These are phyloP conservation scores for Colletotrichum godetiae DNA, from an alignment of 2,329 filamentous ascomycete genomes.

Conservation along the genomic window DNA sequence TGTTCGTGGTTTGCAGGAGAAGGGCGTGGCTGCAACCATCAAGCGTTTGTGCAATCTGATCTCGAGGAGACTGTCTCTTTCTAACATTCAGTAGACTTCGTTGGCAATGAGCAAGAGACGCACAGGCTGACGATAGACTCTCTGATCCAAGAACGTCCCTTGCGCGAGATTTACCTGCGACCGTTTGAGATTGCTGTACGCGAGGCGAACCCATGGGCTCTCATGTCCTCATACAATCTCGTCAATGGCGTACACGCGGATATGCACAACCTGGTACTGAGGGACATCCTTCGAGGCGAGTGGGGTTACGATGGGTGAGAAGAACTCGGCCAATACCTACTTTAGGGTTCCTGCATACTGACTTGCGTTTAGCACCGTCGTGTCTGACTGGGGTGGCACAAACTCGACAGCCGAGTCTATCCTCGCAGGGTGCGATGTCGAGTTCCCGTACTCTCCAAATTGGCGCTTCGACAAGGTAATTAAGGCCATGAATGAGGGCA, in stretches of 20 bases:
- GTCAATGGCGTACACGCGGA: conserved; percentile 73
- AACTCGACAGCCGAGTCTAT: conserved; percentile 68
- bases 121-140: conserved; percentile 73
- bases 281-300: conserved; percentile 68
- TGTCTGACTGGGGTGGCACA: conserved; percentile 69
- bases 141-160: conserved; percentile 70
- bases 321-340: background rate
- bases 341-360: background rate
- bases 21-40: conserved; percentile 79
- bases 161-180: conserved; percentile 78
- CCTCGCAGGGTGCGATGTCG: conserved; percentile 66
- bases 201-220: conserved; percentile 75
- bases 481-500: conserved; percentile 60
- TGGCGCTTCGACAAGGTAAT: conserved; percentile 69
- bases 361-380: conserved; percentile 56
- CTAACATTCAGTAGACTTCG: conserved; percentile 61
- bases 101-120: conserved; percentile 80
- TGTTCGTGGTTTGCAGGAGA: conserved; percentile 78
- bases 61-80: background rate
- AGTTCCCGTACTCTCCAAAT: conserved; percentile 67
- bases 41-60: conserved; percentile 68
- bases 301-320: conserved; percentile 71
- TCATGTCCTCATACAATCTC: conserved; percentile 77
- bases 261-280: conserved; percentile 66
- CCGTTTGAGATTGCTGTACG: conserved; percentile 80